A percentile compares a stretch with the other conserved stretches of the same genome.
Conservation (phyloP, 2,329 filamentous ascomycete species). For the Coniochaeta ligniaria region DNA sequence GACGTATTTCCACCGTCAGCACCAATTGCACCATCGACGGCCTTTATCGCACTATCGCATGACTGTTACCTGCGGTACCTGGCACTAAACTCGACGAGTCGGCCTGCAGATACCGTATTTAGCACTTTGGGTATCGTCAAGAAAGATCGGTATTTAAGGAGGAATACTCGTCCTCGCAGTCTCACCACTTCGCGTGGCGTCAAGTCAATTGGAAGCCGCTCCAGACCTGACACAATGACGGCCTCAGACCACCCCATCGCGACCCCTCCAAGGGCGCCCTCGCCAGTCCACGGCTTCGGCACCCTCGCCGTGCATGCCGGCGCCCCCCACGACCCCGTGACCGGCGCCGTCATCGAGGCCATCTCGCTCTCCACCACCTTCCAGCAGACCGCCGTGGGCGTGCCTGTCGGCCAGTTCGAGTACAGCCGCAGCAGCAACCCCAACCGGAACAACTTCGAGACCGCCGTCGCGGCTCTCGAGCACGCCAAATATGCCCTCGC, state of each 20-base stretch:
- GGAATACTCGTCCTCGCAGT: neutral
- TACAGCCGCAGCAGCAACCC: conserved; percentile 93
- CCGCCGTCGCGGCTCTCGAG: conserved; percentile 84
- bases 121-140: neutral
- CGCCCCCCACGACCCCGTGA: conserved; percentile 80
- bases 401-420: conserved; percentile 83
- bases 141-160: neutral
- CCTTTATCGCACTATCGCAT: neutral
- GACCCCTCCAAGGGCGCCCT: conserved; percentile 66
- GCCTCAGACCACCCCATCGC: conserved; percentile 32
- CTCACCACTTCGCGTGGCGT: conserved; percentile 2
- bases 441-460: conserved; percentile 92
- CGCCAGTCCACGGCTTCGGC: conserved; percentile 75
- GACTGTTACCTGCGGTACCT: neutral
- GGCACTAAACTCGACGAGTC: neutral
- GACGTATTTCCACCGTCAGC: neutral
- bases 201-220: conserved; percentile 5
- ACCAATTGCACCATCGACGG: conserved; percentile 2
- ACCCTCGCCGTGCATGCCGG: conserved; percentile 94
- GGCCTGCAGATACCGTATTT: neutral
- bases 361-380: conserved; percentile 97
- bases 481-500: conserved; percentile 88
- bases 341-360: conserved; percentile 90
- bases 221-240: conserved; percentile 16
- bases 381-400: conserved; percentile 81